Percentiles rank a stretch among this genome's conserved stretches.
These are phyloP conservation scores for Udeniomyces megalosporus DNA, from an alignment of 768 basidiomycete species.

Conservation along the genomic window DNA sequence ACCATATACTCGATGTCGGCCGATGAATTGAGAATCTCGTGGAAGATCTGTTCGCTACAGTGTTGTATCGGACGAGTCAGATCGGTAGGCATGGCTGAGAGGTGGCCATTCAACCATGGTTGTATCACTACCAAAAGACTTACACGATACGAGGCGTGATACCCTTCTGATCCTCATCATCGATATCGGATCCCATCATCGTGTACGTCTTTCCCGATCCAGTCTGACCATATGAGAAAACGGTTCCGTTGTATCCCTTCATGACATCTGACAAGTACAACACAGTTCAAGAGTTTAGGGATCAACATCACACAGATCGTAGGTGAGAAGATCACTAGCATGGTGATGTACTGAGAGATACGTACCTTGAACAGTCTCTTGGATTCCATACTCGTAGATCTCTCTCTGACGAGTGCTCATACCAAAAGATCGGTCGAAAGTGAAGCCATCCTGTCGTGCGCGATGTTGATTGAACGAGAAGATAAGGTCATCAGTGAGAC, in stretches of 20 bases:
- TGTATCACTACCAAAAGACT: no score
- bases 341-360: background rate
- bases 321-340: no score
- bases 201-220: slow-evolving; percentile 70
- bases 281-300: no score
- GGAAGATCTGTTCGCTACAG: slow-evolving; percentile 86
- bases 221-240: slow-evolving; percentile 42
- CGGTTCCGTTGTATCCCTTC: slow-evolving; percentile 94
- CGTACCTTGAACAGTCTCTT: slow-evolving; percentile 33
- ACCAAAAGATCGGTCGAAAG: slow-evolving; percentile 90
- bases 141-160: slow-evolving; percentile 87
- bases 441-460: slow-evolving; percentile 46
- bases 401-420: slow-evolving; percentile 79
- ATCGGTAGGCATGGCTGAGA: no score
- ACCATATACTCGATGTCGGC: slow-evolving; percentile 92
- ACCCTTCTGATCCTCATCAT: slow-evolving; percentile 78
- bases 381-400: slow-evolving; percentile 97
- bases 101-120: no score
- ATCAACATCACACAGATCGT: background rate
- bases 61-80: no score
- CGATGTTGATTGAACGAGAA: no score
- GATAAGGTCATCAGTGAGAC: no score
- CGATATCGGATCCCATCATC: slow-evolving; percentile 99
- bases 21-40: slow-evolving; percentile 89
- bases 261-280: slow-evolving; percentile 95